These are phyloP conservation scores for Mucor plumbeus DNA, from an alignment of 371 early-diverging fungal species.

Conservation along the genomic window DNA sequence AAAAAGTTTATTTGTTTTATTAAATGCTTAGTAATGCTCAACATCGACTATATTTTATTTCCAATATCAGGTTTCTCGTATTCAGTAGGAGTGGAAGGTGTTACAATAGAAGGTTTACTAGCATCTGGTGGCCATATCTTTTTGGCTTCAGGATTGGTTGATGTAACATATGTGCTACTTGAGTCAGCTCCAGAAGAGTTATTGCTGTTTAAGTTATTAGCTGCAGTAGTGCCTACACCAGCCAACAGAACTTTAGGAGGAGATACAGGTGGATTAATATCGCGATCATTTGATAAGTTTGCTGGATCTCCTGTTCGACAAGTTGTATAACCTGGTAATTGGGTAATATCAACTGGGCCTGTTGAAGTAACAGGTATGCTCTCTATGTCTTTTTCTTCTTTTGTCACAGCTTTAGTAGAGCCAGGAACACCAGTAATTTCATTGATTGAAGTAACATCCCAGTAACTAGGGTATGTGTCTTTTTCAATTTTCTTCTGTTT, in stretches of 20 bases:
- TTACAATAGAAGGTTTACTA: neutral
- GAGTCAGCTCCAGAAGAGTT: neutral
- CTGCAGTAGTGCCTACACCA: neutral
- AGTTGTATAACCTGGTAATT: conserved; percentile 5
- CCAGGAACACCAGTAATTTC: neutral
- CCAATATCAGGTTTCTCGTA: conserved; percentile 11
- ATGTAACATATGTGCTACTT: neutral
- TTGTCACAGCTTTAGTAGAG: neutral
- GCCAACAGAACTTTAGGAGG: neutral
- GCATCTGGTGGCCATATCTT: conserved; percentile 11
- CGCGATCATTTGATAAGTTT: conserved; percentile 9
- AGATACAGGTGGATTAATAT: conserved; percentile 13
- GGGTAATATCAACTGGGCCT: conserved; percentile 3
- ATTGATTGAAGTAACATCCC: conserved; percentile 17
- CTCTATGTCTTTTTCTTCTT: neutral
- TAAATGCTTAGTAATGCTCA: too few relatives aligned
- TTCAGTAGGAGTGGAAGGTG: neutral
- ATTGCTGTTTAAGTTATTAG: neutral
- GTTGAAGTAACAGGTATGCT: conserved; percentile 5
- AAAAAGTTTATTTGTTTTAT: too few relatives aligned
- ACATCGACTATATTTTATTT: neutral
- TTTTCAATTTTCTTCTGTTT: conserved; percentile 2
- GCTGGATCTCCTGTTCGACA: conserved; percentile 16
- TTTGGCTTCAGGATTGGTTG: neutral
- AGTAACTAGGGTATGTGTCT: conserved; percentile 15